These are phyloP conservation scores for Tilletia indica DNA, from an alignment of 1,284 basidiomycete genomes.

Conservation along the genomic window DNA sequence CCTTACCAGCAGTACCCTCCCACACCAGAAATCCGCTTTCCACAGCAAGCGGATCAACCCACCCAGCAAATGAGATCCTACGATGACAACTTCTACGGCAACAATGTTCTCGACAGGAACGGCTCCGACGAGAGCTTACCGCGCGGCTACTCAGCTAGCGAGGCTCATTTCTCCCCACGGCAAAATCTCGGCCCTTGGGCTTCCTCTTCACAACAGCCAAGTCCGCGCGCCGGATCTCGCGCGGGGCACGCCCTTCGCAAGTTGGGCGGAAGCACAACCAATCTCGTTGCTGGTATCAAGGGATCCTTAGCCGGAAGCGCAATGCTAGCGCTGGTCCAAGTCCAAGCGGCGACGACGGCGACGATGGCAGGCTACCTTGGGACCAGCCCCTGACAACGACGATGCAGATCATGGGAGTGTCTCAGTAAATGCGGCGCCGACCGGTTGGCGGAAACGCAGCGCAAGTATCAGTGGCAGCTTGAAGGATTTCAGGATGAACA, in stretches of 20 bases:
- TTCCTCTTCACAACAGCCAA: no score
- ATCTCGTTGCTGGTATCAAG: no score
- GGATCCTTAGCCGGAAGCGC: no score
- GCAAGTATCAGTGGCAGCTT: constrained; percentile 2
- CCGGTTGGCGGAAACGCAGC: neutral
- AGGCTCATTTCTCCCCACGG: neutral
- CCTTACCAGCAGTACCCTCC: neutral
- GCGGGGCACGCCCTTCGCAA: no score
- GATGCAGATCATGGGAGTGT: neutral
- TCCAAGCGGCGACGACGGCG: neutral
- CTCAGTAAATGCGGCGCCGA: neutral
- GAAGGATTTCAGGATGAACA: neutral
- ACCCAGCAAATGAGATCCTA: neutral
- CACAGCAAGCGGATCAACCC: neutral
- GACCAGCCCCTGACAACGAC: neutral
- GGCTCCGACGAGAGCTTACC: neutral
- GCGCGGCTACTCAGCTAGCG: neutral
- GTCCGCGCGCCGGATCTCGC: no score
- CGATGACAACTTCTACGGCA: neutral
- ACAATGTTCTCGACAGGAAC: neutral
- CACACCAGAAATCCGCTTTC: no score
- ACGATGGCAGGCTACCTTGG: no score
- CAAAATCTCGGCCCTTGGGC: neutral
- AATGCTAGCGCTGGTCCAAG: neutral
- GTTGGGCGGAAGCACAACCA: no score